These are phyloP conservation scores for Immersiella caudata DNA, from an alignment of 495 filamentous ascomycete genomes.

Conservation along the genomic window DNA sequence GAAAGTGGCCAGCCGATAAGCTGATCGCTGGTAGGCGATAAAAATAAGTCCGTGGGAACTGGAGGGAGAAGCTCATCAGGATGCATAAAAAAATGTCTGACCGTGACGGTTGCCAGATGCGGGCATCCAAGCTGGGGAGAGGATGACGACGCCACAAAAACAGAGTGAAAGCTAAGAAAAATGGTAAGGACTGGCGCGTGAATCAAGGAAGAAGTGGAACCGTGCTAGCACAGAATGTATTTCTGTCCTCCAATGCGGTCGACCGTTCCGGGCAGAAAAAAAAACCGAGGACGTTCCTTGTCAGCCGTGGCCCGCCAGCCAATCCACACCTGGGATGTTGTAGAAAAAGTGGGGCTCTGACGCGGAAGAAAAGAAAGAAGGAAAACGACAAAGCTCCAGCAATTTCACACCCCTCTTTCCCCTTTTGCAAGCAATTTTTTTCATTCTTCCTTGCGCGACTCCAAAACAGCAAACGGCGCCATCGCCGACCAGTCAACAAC, in stretches of 20 bases:
- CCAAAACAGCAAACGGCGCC: background rate
- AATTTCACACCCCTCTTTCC: background rate
- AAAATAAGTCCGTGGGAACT: too few species aligned
- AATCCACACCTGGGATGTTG: background rate
- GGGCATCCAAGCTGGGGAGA: background rate
- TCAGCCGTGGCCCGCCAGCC: background rate
- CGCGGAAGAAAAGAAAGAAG: slow-evolving; percentile 7
- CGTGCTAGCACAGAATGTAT: background rate
- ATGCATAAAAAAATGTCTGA: too few species aligned
- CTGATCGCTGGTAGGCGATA: too few species aligned
- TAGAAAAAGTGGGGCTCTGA: background rate
- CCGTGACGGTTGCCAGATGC: background rate
- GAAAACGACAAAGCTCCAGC: slow-evolving; percentile 12
- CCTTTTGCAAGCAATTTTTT: background rate
- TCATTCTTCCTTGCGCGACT: background rate
- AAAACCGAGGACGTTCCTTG: slow-evolving; percentile 6
- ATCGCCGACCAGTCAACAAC: background rate
- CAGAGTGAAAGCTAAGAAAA: background rate
- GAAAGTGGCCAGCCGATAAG: too few species aligned
- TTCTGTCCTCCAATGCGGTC: background rate
- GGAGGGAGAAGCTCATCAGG: too few species aligned
- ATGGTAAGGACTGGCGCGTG: background rate
- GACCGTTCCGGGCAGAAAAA: background rate
- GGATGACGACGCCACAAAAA: background rate
- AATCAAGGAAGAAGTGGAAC: slow-evolving; percentile 5